Evolutionary conservation across 1,139 yeast genomes (phyloP), one percentile per base, ranked within the genome.

Genomic region (Starmera stellimalicola): DNA sequence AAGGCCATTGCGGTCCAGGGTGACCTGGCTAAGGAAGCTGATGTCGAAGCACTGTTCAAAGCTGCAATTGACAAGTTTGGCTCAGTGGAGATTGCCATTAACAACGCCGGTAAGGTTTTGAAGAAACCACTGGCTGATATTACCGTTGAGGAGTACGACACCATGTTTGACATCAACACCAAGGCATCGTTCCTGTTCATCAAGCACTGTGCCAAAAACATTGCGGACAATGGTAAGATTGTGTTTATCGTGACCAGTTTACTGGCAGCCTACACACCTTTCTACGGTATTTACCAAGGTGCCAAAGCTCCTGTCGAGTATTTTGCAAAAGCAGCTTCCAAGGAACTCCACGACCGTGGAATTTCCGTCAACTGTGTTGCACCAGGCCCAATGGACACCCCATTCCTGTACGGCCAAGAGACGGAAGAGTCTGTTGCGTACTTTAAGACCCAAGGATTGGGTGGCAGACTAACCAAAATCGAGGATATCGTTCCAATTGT

Each of bases 371-470:
- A 70, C 47, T 63, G 69, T 46, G 71, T 76, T 38, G 79, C 81
- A 4, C 83, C 82, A 32, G 83, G 82, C 31, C 82, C 83, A 30
- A 76, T 76, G 80, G 81, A 75, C 48, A 76, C 82, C 17, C 80
- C 81, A 36, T 76, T 76, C 58, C 67, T 76, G 51, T 74, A 74
- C 45, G 71, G 73, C 16, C 78, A 73, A 54, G 83, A 77, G 54
- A 60, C 64, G 17, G 55, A 62, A 18, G 71, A 64, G 17, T 68
- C 70, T 39, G 64, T 75, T 34, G 76, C 59, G 24, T 77, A 57
- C 54, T 72, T 68, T 59, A 76, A 75, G 57, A 56, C 73, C 16
- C 63, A 58, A 38, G 68, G 69, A 18, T 45, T 67, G 34, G 61
- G 62, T 35, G 58, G 63, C 34, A 62, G 78, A 55, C 63, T 77